Evolutionary conservation across 2,329 filamentous ascomycete species (phyloP).

Genomic region (Aureobasidium sp.): DNA sequence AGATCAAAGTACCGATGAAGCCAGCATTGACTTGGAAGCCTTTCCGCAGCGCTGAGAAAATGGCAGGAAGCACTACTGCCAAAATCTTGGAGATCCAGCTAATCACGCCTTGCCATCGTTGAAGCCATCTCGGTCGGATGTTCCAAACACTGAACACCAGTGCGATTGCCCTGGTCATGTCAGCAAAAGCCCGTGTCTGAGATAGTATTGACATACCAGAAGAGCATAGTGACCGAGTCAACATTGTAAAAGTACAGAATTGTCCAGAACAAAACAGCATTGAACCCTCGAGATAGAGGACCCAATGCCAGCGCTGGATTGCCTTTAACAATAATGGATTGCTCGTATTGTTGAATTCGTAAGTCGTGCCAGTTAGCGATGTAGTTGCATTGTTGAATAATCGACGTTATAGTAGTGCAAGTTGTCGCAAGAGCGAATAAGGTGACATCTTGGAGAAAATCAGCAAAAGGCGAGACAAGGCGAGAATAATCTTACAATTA

Average conservation of each 20-base stretch:
- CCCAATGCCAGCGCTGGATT: constrained; percentile 17
- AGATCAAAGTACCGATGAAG: constrained; percentile 8
- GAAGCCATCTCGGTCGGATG: constrained; percentile 5
- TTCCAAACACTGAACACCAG: constrained; percentile 18
- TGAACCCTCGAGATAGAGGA: constrained; percentile 17
- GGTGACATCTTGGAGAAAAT: constrained; percentile 14
- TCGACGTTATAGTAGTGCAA: constrained; percentile 12
- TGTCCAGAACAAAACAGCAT: constrained; percentile 18
- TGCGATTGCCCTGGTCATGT: constrained; percentile 15
- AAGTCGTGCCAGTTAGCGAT: constrained; percentile 15
- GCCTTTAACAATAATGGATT: constrained; percentile 9
- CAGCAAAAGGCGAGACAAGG: not conserved
- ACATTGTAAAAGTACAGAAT: constrained; percentile 18
- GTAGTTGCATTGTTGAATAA: constrained; percentile 17
- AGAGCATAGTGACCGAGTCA: constrained; percentile 12
- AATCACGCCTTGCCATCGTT: not conserved
- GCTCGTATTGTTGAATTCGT: constrained; percentile 15
- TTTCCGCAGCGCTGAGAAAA: constrained; percentile 13
- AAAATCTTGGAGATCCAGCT: constrained; percentile 11
- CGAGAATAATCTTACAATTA: constrained; percentile 9
- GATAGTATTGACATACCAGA: not conserved
- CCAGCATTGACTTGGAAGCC: constrained; percentile 13
- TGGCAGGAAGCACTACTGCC: constrained; percentile 15
- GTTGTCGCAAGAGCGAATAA: constrained; percentile 16
- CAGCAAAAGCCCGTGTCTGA: not conserved